Evolutionary conservation across 1,284 basidiomycete species (phyloP), one percentile per base, ranked within the genome.

Genomic region (Cutaneotrichosporon cyanovorans): DNA sequence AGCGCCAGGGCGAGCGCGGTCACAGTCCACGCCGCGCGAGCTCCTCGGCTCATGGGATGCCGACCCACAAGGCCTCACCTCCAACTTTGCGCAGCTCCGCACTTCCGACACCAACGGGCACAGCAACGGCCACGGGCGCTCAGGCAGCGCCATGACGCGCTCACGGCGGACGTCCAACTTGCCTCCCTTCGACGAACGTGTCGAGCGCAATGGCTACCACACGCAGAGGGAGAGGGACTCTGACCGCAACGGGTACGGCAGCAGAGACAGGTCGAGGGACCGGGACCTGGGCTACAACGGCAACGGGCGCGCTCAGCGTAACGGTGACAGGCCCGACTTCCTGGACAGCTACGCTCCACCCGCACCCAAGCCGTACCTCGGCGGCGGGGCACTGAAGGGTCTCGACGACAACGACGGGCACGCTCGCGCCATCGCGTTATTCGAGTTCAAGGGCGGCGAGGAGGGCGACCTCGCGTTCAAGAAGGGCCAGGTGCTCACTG

Each of bases 401-500:
- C 45, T 62, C 28, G 49, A 57, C 22, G 46, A 38, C 7, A 31
- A 56, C n/a, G 62, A 71, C 45, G 69, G 70, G 8, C 63, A 68
- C 31, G 82, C 78, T 18, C 77, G 84, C 44, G 88, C 84, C 3
- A 80, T 91, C 30, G 88, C 86, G 7, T 63, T 89, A 55, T 90
- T 78, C 64, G 78, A 85, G 64, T 91, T 87, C 67, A 68, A 76
- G 37, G 84, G 83, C 7, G 77, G 82, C 6, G 80, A 87, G 75
- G 78, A 74, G 11, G 88, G 85, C 2, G 90, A 95, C 69, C 66
- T 95, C 35, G 83, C 84, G 1, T 86, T 95, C 65, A 76, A 73
- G n/a, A 87, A 84, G 66, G 87, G 87, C 1, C 83, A 92, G 54
- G 77, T 91, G 15, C 83, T 95, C 46, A 77, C 74, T 10, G 77